Evolutionary conservation across 306 rosid genomes (phyloP).

Genomic region (Arachis hypogaea): DNA sequence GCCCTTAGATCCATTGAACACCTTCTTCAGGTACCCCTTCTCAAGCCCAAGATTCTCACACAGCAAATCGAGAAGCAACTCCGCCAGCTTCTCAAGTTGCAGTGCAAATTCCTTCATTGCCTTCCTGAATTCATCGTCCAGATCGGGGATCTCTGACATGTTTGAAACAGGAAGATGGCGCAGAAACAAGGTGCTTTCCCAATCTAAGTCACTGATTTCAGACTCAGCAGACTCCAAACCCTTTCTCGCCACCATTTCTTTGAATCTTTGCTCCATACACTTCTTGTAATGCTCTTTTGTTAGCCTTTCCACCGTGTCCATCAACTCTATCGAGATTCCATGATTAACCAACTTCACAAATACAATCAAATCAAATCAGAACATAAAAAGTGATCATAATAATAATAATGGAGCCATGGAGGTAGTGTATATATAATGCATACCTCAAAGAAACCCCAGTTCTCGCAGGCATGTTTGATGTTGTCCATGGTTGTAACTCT

Average conservation of each 20-base stretch:
- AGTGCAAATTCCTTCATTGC: conserved; percentile 68
- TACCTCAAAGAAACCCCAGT: conserved; percentile 94
- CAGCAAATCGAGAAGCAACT: conserved; percentile 64
- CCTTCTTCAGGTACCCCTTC: conserved; percentile 72
- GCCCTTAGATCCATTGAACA: conserved; percentile 71
- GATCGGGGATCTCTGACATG: conserved; percentile 72
- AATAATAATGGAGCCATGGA: too few species aligned
- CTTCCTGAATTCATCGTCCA: conserved; percentile 59
- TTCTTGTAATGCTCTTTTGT: conserved; percentile 80
- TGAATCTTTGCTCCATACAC: conserved; percentile 76
- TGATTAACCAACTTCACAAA: conserved; percentile 68
- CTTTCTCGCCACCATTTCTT: conserved; percentile 66
- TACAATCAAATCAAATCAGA: neutral
- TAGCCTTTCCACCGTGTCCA: conserved; percentile 74
- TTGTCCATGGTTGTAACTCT: conserved; percentile 56
- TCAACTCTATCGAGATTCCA: conserved; percentile 67
- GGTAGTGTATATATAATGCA: neutral
- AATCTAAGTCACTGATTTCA: conserved; percentile 68
- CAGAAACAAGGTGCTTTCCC: conserved; percentile 87
- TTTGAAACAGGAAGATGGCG: conserved; percentile 82
- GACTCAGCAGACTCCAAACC: conserved; percentile 58
- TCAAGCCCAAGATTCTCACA: conserved; percentile 85
- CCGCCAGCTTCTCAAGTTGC: conserved; percentile 69
- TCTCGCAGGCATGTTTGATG: conserved; percentile 74
- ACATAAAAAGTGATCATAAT: too few species aligned